Base-by-base conservation (phyloP, 352 stramenopile genomes). In the Phytophthora nicotianae region DNA sequence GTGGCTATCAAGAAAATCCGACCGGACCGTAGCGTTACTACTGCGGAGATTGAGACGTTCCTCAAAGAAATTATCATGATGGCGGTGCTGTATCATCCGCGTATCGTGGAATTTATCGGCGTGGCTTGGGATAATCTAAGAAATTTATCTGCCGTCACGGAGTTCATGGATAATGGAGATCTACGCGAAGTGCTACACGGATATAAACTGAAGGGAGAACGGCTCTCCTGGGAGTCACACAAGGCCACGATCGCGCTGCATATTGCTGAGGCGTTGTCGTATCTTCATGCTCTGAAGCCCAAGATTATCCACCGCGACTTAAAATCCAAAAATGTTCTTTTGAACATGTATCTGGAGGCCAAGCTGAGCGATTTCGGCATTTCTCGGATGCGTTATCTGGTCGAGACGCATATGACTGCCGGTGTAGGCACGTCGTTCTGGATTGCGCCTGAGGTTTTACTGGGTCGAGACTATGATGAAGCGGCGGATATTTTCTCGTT, bases 361-460 rank as follows among this genome's bases (percentile, higher is more conserved):
- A 91, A 91, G 35, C 52, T 91, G 40, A 91, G 71, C 37, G 82
- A 91, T 62, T 91, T 91, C 65, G 79, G 79, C 6, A 69, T 83
- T 21, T 81, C 73, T 19, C 70, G 76, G 4, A 57, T 74, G 37
- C 65, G 62, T 20, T 62, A 73, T 50, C 49, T 60, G 16, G 54
- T 75, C 13, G 48, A 79, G 27, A 79, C 62, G 23, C 70, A 79
- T 13, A 78, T 78, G 70, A 79, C 70, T 11, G 70, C 67, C 2
- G 62, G 66, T 11, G 66, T 78, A 16, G 70, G 70, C 1, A 78
- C 70, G 43, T 72, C 66, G 0, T 75, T 74, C 49, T 78, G 70
- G 70, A 75, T 74, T 26, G 70, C 70, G 3, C 70, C 70, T 1
- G 70, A 79, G 20, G 67, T 79, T 14, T 35, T 79, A 14, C 42